A percentile compares a stretch with the other conserved stretches of the same genome.
These are phyloP conservation scores for Boletus semigastroideus DNA, from an alignment of 1,284 basidiomycete genomes.

Conservation along the genomic window DNA sequence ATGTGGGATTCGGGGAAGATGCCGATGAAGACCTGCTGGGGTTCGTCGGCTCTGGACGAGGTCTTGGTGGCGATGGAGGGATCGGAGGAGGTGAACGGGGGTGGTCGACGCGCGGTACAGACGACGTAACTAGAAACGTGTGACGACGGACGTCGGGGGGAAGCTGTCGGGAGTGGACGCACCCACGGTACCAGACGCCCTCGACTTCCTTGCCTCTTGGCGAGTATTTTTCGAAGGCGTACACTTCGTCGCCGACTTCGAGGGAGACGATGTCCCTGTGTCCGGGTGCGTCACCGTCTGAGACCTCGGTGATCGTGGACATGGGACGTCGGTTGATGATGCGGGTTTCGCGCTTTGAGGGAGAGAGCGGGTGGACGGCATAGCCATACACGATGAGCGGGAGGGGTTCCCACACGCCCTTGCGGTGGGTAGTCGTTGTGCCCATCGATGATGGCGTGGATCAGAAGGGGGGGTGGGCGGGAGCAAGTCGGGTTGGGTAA, in stretches of 20 bases:
- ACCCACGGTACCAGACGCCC: constrained; percentile 89
- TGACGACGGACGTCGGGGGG: constrained; percentile 1
- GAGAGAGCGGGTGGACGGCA: constrained; percentile 74
- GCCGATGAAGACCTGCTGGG: constrained; percentile 90
- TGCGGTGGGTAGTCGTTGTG: constrained; percentile 27
- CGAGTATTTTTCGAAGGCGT: constrained; percentile 90
- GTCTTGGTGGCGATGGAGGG: constrained; percentile 48
- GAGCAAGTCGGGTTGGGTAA: too few relatives aligned
- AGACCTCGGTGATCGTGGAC: constrained; percentile 70
- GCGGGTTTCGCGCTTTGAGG: constrained; percentile 70
- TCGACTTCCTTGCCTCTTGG: constrained; percentile 72
- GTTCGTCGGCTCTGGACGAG: constrained; percentile 62
- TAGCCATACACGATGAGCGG: constrained; percentile 82
- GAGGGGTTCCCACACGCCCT: constrained; percentile 74
- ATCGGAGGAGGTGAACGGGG: constrained; percentile 66
- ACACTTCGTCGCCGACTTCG: constrained; percentile 94
- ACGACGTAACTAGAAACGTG: constrained; percentile 66
- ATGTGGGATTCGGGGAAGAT: constrained; percentile 95
- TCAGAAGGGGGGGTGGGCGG: too few relatives aligned
- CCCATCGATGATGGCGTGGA: constrained; percentile 19
- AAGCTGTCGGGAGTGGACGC: constrained; percentile 35
- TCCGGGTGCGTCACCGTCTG: constrained; percentile 61
- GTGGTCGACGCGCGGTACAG: constrained; percentile 66
- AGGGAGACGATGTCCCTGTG: constrained; percentile 77
- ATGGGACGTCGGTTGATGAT: constrained; percentile 57